phyloP scores from a whole-genome alignment of 257 asterid species.

The Nicotiana tomentosiformis region DNA sequence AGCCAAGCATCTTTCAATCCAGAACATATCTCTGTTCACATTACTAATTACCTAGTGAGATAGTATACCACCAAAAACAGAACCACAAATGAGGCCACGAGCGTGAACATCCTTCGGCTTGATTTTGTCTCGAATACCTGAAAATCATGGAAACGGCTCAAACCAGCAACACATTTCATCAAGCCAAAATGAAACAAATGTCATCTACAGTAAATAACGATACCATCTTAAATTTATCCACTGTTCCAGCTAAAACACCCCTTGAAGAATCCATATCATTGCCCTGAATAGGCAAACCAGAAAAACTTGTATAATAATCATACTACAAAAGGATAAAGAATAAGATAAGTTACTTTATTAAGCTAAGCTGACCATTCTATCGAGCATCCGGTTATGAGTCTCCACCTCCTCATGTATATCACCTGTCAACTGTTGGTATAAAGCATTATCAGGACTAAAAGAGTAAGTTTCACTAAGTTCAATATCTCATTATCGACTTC shows the following conservation, averaged over 20 bases:
- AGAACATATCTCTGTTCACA: background rate
- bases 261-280: conserved; percentile 93
- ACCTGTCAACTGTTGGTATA: conserved; percentile 59
- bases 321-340: background rate
- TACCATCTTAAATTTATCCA: conserved; percentile 97
- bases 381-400: conserved; percentile 68
- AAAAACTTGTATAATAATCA: background rate
- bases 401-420: conserved; percentile 92
- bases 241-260: conserved; percentile 82
- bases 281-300: conserved; percentile 40
- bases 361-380: conserved; percentile 64
- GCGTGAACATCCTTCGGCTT: conserved; percentile 69
- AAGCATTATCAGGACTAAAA: background rate
- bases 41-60: conserved; percentile 61
- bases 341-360: background rate
- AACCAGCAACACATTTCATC: background rate
- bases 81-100: conserved; percentile 79
- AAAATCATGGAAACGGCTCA: background rate
- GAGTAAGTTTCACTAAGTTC: background rate
- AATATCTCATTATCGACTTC: background rate
- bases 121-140: conserved; percentile 93
- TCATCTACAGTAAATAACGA: background rate
- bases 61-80: conserved; percentile 67
- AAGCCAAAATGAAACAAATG: too few species aligned
- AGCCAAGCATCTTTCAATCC: background rate